Conservation (phyloP, 306 rosid genomes). For the Alnus glutinosa region DNA sequence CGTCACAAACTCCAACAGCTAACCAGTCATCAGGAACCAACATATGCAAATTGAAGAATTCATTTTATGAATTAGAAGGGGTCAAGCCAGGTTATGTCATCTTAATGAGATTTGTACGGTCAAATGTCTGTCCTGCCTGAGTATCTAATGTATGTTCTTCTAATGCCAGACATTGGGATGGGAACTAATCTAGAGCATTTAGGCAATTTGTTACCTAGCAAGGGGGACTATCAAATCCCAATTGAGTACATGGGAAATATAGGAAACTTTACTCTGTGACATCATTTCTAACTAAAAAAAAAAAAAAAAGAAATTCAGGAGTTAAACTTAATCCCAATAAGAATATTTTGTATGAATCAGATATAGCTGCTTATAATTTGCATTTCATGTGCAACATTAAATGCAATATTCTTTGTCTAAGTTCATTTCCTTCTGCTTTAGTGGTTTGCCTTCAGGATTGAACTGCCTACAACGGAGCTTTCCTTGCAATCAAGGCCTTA, state of each 20-base stretch:
- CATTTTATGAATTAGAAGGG: neutral
- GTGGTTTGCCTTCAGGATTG: slow-evolving; percentile 64
- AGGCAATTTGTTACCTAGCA: neutral
- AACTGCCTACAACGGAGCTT: slow-evolving; percentile 69
- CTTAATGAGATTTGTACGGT: neutral
- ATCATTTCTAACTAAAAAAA: neutral
- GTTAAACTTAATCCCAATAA: neutral
- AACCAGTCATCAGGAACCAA: neutral
- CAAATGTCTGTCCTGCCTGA: neutral
- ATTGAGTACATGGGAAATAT: neutral
- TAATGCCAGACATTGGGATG: neutral
- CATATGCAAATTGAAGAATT: neutral
- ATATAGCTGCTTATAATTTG: neutral
- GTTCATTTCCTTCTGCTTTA: slow-evolving; percentile 30
- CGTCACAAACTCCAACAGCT: no score
- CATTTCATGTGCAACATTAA: neutral
- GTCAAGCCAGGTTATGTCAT: neutral
- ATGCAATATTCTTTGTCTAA: neutral
- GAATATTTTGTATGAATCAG: neutral
- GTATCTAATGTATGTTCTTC: neutral
- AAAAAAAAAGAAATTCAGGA: neutral
- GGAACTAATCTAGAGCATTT: neutral
- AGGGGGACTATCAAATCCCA: neutral
- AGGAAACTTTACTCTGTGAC: neutral
- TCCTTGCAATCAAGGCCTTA: slow-evolving; percentile 55